These are phyloP conservation scores for Sphenostylis stenocarpa DNA, from an alignment of 306 rosid genomes.

Conservation along the genomic window DNA sequence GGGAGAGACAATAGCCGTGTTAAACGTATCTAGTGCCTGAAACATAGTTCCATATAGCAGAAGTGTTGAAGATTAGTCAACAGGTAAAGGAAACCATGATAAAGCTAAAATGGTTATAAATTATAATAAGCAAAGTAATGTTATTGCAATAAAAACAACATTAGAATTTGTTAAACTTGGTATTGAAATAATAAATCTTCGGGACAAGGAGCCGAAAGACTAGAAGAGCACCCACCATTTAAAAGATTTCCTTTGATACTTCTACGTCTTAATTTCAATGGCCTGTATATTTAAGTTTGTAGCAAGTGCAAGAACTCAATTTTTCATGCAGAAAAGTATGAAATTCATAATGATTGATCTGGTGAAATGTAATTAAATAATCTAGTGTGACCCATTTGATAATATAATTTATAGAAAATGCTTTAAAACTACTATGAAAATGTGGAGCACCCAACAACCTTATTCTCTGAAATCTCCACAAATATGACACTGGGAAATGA, in stretches of 20 bases:
- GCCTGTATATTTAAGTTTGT: neutral
- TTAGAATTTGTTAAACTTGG: neutral
- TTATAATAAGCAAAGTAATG: neutral
- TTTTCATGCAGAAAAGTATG: neutral
- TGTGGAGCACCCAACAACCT: neutral
- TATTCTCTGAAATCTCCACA: neutral
- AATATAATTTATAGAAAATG: neutral
- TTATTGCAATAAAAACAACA: neutral
- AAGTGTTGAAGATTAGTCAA: neutral
- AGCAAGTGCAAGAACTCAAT: neutral
- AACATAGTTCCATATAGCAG: neutral
- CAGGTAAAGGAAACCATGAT: neutral
- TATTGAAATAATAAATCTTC: neutral
- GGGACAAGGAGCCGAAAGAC: neutral
- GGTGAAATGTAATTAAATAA: neutral
- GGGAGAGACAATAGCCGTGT: constrained; percentile 61
- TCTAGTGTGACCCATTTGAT: neutral
- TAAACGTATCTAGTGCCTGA: constrained; percentile 66
- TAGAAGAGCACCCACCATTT: neutral
- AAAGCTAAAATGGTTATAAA: neutral
- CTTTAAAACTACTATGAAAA: neutral
- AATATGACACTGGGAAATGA: neutral
- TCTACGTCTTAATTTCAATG: neutral
- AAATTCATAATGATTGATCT: neutral
- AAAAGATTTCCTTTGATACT: neutral